A percentile compares a stretch with the other conserved stretches of the same genome.
These are phyloP conservation scores for Biscutella laevigata DNA, from an alignment of 441 rosid genomes.

Conservation along the genomic window DNA sequence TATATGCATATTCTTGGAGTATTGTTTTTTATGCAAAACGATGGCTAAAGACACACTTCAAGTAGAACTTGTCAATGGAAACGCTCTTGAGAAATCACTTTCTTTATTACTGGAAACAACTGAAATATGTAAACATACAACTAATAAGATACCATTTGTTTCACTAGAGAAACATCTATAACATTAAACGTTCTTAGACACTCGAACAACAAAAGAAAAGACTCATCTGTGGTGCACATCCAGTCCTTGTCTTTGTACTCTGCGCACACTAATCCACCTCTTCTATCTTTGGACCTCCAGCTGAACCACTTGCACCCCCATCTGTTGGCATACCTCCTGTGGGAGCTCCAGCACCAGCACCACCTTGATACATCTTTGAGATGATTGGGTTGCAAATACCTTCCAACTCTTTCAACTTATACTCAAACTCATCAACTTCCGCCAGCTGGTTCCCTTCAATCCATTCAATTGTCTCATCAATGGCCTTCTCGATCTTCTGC, in stretches of 20 bases:
- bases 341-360: conserved; percentile 15
- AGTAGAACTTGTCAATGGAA: background rate
- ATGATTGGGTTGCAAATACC: conserved; percentile 43
- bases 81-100: background rate
- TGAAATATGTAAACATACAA: background rate
- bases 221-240: background rate
- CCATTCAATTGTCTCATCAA: conserved; percentile 39
- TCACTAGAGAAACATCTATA: background rate
- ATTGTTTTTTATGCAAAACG: background rate
- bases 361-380: conserved; percentile 43
- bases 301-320: conserved; percentile 19
- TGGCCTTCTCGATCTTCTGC: conserved; percentile 39
- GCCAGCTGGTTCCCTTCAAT: conserved; percentile 41
- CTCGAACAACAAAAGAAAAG: background rate
- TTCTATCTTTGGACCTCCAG: conserved; percentile 53
- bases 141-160: background rate
- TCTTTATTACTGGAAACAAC: conserved; percentile 10
- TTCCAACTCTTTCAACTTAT: conserved; percentile 43
- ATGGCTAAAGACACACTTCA: background rate
- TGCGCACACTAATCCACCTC: conserved; percentile 34
- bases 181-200: background rate
- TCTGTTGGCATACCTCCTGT: conserved; percentile 25
- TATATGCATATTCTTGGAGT: background rate
- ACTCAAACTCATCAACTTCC: conserved; percentile 44
- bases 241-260: background rate